A percentile compares a stretch with the other conserved stretches of the same genome.
Conservation (phyloP, 768 basidiomycete species). For the Lyophyllum atratum region DNA sequence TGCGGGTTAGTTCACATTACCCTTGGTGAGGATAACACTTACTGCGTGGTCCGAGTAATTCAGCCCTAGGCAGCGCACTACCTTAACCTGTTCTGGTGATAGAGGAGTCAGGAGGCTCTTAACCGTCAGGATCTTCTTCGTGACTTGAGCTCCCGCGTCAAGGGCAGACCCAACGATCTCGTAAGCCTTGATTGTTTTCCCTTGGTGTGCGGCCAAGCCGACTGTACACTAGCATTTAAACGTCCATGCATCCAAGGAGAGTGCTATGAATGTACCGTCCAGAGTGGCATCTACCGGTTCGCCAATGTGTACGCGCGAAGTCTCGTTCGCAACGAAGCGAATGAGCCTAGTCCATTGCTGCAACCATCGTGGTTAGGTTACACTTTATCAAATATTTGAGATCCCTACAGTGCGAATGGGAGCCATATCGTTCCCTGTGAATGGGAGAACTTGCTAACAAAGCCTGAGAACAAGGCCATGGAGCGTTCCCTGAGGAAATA, state of each 20-base stretch:
- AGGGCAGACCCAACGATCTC: constrained; percentile 75
- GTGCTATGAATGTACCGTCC: constrained; percentile 48
- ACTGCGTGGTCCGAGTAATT: constrained; percentile 88
- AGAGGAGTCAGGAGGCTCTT: constrained; percentile 71
- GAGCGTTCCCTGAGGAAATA: neutral
- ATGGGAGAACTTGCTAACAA: constrained; percentile 1
- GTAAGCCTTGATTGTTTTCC: constrained; percentile 60
- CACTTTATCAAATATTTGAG: neutral
- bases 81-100: constrained; percentile 62
- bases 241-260: neutral
- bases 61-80: constrained; percentile 76
- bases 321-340: constrained; percentile 79
- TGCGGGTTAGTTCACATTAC: neutral
- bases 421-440: constrained; percentile 41
- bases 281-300: constrained; percentile 69
- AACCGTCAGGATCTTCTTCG: constrained; percentile 66
- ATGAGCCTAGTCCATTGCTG: constrained; percentile 82
- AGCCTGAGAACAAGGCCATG: constrained; percentile 1
- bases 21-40: constrained; percentile 15
- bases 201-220: constrained; percentile 54
- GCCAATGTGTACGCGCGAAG: constrained; percentile 72
- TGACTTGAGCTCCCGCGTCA: constrained; percentile 66
- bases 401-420: constrained; percentile 58
- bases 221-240: constrained; percentile 41
- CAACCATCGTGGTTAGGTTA: neutral